Evolutionary conservation across 176 grass and related monocot genomes (phyloP).

Genomic region (Aegilops tauschii): DNA sequence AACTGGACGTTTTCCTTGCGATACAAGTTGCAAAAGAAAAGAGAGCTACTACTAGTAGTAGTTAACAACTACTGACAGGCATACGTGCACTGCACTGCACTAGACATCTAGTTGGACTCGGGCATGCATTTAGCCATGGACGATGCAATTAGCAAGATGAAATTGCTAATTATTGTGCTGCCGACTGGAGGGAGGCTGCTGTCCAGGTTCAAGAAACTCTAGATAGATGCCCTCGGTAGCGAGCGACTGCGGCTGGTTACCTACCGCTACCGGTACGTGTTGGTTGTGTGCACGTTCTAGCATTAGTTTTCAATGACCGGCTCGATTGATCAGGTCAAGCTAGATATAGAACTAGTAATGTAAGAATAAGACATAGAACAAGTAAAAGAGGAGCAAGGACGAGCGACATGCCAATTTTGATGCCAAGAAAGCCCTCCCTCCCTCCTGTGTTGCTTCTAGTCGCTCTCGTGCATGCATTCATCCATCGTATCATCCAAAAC

Average conservation of each 20-base stretch:
- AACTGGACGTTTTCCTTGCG: not conserved
- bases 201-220: not conserved
- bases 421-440: not conserved
- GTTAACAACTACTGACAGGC: too few species aligned
- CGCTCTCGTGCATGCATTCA: not conserved
- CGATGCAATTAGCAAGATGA: not conserved
- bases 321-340: not conserved
- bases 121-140: too few species aligned
- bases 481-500: not conserved
- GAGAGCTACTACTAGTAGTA: not conserved
- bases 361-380: too few species aligned
- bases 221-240: not conserved
- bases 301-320: not conserved
- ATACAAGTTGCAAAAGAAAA: not conserved
- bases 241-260: not conserved
- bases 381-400: too few species aligned
- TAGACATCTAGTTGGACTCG: too few species aligned
- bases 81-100: not conserved
- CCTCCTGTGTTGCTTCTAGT: too few species aligned
- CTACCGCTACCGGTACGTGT: too few species aligned
- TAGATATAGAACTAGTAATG: not conserved
- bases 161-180: not conserved
- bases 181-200: not conserved
- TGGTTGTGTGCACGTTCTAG: not conserved
- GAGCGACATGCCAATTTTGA: not conserved